Base-by-base conservation (phyloP, 2,329 filamentous ascomycete species). In the Sporothrix pallida region DNA sequence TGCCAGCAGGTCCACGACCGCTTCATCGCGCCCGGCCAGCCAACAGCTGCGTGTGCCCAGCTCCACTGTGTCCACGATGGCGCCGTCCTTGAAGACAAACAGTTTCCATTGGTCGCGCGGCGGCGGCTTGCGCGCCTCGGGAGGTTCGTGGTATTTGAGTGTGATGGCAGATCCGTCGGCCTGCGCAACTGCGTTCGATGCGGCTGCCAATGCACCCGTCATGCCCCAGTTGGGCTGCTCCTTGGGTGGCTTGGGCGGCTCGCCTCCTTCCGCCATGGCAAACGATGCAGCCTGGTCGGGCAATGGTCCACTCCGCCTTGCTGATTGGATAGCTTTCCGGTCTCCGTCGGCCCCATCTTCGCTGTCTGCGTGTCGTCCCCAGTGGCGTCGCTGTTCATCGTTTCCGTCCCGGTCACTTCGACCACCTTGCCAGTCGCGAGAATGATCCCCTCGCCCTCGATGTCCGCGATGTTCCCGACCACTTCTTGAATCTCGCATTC, bases 131-230 rank as follows among this genome's bases (percentile, higher is more conserved):
- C 96, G 92, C 69, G 95, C 93, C 84, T 99, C 96, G 12, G 93
- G 85, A 1, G 96, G 96, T 82, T 99, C 96, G 83, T 98, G 93
- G 82, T 99, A 99, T 84, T 98, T 98, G 65, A 99, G 88, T 2
- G 93, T 90, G 72, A 97, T 90, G 26, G 88, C 87, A 3, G 90
- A 92, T 73, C 93, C 93, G 78, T 90, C 90, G 37, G 89, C 89
- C 76, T 97, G 90, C 8, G 90, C 90, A 20, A 91, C 73, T 1
- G 89, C 85, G 81, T 99, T 98, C 70, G 94, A 94, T 76, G 94
- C 94, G 62, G 94, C 93, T 2, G 96, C 96, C 20, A 99, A 86
- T 8, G 92, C 86, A 42, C 96, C 96, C 0, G 94, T 94, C 48
- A 87, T 89, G 23, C 88, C 89, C 82, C 92, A 97, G 82, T 98